These are phyloP conservation scores for Grifola frondosa DNA, from an alignment of 1,284 basidiomycete genomes.

Conservation along the genomic window DNA sequence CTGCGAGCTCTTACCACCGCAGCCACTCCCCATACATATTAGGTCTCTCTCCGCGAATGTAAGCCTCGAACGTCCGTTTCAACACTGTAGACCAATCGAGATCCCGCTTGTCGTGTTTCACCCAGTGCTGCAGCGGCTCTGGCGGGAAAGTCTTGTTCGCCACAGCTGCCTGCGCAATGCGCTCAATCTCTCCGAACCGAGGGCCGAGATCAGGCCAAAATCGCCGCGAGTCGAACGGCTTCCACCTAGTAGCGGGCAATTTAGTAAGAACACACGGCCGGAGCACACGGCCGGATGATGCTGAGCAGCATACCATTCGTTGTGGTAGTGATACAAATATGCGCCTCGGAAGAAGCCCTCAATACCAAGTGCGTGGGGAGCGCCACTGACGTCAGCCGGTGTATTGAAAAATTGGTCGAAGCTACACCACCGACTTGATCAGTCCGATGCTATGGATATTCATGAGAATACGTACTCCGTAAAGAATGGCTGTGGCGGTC, in stretches of 20 bases:
- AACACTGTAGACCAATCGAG: slow-evolving; percentile 88
- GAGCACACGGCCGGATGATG: neutral
- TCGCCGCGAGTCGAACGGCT: slow-evolving; percentile 83
- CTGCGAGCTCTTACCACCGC: slow-evolving; percentile 47
- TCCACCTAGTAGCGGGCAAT: too few species aligned
- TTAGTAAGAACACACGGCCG: neutral
- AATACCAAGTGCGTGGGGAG: slow-evolving; percentile 58
- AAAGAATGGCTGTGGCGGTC: slow-evolving; percentile 68
- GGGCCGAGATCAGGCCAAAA: slow-evolving; percentile 91
- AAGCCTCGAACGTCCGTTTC: slow-evolving; percentile 90
- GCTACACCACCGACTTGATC: slow-evolving; percentile 29
- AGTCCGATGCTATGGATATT: too few species aligned
- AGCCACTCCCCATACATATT: slow-evolving; percentile 93
- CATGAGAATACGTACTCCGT: slow-evolving; percentile 45
- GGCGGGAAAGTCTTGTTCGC: slow-evolving; percentile 23
- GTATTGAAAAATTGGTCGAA: slow-evolving; percentile 66
- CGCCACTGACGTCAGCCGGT: slow-evolving; percentile 48
- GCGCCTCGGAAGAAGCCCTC: slow-evolving; percentile 71
- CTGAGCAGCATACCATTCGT: slow-evolving; percentile 36
- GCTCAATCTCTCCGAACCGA: slow-evolving; percentile 75
- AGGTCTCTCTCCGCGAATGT: slow-evolving; percentile 81
- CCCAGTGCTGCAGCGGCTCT: slow-evolving; percentile 38
- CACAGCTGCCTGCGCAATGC: slow-evolving; percentile 45
- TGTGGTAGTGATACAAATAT: slow-evolving; percentile 71
- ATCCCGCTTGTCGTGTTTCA: slow-evolving; percentile 64